Base-by-base conservation (phyloP, 768 basidiomycete species). In the Suillus subalutaceus region DNA sequence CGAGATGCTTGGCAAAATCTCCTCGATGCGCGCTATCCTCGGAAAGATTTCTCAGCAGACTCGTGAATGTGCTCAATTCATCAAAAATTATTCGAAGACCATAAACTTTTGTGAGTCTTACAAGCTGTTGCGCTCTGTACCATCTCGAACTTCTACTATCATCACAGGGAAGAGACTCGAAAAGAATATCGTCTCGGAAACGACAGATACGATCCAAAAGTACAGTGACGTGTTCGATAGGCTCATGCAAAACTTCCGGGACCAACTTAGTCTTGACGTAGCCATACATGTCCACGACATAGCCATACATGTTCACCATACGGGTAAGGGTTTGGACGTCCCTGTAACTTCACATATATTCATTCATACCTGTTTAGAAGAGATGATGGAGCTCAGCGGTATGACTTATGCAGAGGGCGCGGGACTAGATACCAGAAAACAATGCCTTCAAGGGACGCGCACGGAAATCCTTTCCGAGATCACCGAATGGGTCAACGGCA, bases 401-500 rank as follows among this genome's bases (percentile, higher is more conserved):
- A 44, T 44, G 6, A 26, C 38, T 8, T 65, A 53, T 13, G 40
- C 40, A 13, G 40, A 40, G 12, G 40, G 40, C 3, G 40, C 40
- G 40, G 40, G 40, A 15, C 40, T 40, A 40, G 40, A 40, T 15
- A 40, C 40, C 12, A 40, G 40, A 40, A 40, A 40, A 40, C 2
- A 40, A 5, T 40, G 40, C 40, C 40, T 40, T 40, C 40, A 40
- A 40, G 40, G 13, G 40, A 40, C 40, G 8, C 40, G 40, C 40
- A 40, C 40, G 40, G 40, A 40, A 40, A 40, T 40, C 40, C 40
- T 40, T 40, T 40, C 40, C 40, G 6, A 40, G 12, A 40, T 40
- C 40, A 40, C 13, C 1, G 40, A 40, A 40, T 15, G 40, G 40
- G 40, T 40, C 40, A 67, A 70, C 48, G 48, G 66, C 50, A 61